Evolutionary conservation across 2,329 filamentous ascomycete genomes (phyloP), one percentile per base, ranked within the genome.

Genomic region (Pseudogymnoascus sp.): DNA sequence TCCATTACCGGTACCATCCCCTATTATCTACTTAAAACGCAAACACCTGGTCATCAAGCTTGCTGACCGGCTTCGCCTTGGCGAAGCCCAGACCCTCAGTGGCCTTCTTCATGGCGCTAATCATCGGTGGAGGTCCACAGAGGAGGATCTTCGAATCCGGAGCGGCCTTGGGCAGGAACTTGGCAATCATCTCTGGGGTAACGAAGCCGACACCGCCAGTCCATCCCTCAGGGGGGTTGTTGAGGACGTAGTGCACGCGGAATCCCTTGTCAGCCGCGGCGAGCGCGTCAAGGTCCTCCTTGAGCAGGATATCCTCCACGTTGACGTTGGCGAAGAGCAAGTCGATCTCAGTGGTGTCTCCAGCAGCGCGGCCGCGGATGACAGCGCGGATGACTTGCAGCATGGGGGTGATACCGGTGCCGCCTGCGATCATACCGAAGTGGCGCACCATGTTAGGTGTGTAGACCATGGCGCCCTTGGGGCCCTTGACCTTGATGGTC

Each of bases 391-490:
- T 86, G 69, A 99, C 86, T 79, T 99, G 94, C 65, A 97, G 83
- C 94, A 99, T 99, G 64, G 94, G 94, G 8, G 94, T 97, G 75
- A 99, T 97, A 68, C 94, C 94, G 34, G 94, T 97, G 66, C 94
- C 94, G 67, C 94, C 94, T 65, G 94, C 91, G 72, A 99, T 90
- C 94, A 99, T 99, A 72, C 92, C 94, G 68, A 99, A 96, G 76
- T 90, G 90, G 66, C 90, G 87, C 69, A 93, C 90, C 89, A 99
- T 93, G 81, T 97, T 97, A 69, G 93, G 91, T 16, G 88, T 90
- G 79, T 99, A 99, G 65, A 96, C 90, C 82, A 99, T 97, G 69
- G 93, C 93, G 69, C 94, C 94, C 83, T 97, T 97, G 75, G 94
- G 94, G 8, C 94, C 94, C 70, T 85, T 87, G 70, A 97, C 88